Base-by-base conservation (phyloP, 2,329 filamentous ascomycete genomes). In the Zalaria sp. region DNA sequence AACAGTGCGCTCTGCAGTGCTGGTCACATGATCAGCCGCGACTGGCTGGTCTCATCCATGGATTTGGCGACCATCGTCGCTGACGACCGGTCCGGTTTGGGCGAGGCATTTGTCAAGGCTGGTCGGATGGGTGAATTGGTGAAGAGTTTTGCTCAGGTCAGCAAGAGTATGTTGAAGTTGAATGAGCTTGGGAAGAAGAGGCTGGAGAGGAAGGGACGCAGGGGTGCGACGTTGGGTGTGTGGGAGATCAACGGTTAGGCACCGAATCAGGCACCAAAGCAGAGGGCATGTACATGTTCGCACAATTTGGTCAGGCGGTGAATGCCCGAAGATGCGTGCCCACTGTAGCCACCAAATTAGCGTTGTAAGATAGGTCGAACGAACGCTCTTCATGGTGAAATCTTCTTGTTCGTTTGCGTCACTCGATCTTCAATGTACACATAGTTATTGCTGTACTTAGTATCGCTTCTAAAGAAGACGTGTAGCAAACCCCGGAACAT, bases 31-130 rank as follows among this genome's bases (percentile, higher is more conserved):
- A 66, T 93, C 35, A 81, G 78, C 37, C 78, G 86, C 35, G 83
- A 89, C 44, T 75, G 81, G 49, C 69, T 93, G 11, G 71, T 91
- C 26, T 79, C 89, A 55, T 83, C 81, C 53, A 89, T 98, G 83
- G 84, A 94, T 45, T 68, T 98, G 10, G 80, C 86, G 1, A 77
- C 79, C 1, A 58, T 79, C 2, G 73, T 94, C 39, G 85, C 89
- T 2, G 45, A 52, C 35, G 49, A 50, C 25, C 34, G 27, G 27
- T 53, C 46, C 34, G 49, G 52, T 5, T 45, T 69, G 25, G 56
- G 61, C 18, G 52, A 55, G 26, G 48, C 54, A 27, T 63, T 69
- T 40, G 37, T 62, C 29, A 43, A 60, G 35, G 61, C 63, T 2
- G 58, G 59, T 1, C 47, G 64, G 27, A 67, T 69, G 65, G 52